These are phyloP conservation scores for Kuraishia capsulata DNA, from an alignment of 805 yeast species.

Conservation along the genomic window DNA sequence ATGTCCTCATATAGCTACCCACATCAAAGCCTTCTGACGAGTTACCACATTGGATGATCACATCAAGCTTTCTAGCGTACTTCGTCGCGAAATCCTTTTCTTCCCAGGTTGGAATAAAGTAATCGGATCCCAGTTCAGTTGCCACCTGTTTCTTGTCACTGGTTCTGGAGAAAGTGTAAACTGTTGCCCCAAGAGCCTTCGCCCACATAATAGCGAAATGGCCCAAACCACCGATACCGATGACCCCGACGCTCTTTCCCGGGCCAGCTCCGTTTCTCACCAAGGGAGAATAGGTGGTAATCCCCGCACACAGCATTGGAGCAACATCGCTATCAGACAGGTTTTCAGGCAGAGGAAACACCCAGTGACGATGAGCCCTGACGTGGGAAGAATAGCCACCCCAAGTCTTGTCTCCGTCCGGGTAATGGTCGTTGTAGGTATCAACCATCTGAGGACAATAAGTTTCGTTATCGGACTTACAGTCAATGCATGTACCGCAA, in stretches of 20 bases:
- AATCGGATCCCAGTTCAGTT: conserved; percentile 43
- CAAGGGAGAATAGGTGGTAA: conserved; percentile 64
- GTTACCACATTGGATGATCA: conserved; percentile 45
- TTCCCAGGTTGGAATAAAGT: conserved; percentile 39
- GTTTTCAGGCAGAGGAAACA: conserved; percentile 52
- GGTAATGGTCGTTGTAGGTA: conserved; percentile 24
- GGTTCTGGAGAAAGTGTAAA: conserved; percentile 46
- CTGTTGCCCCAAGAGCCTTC: conserved; percentile 55
- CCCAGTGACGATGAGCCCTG: conserved; percentile 55
- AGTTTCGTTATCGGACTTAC: conserved; percentile 41
- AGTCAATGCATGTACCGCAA: conserved; percentile 55
- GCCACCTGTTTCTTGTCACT: conserved; percentile 43
- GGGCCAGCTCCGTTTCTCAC: conserved; percentile 29
- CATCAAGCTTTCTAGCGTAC: conserved; percentile 29
- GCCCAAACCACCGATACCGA: conserved; percentile 64
- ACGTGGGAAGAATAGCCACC: conserved; percentile 69
- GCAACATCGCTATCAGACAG: conserved; percentile 49
- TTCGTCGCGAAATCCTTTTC: conserved; percentile 24
- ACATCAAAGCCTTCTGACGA: conserved; percentile 41
- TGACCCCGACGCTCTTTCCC: conserved; percentile 43
- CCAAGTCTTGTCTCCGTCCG: conserved; percentile 25
- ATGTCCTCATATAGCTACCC: conserved; percentile 33
- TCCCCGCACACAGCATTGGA: conserved; percentile 72
- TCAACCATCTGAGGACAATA: conserved; percentile 26
- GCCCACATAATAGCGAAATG: conserved; percentile 56